These are phyloP conservation scores for Apiospora koreana DNA, from an alignment of 2,329 filamentous ascomycete genomes.

Conservation along the genomic window DNA sequence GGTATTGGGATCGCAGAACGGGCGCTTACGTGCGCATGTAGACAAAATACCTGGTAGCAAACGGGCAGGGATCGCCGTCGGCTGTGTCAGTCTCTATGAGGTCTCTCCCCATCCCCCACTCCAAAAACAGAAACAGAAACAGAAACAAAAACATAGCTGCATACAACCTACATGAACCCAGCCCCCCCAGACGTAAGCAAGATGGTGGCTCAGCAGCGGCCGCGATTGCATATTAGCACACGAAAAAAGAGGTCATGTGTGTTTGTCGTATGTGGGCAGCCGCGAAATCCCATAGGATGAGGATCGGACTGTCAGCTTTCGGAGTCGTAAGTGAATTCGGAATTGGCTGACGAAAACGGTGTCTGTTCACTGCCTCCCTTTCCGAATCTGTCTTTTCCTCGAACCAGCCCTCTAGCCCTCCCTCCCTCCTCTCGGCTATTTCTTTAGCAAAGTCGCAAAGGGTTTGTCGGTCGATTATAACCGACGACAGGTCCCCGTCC, in stretches of 20 bases:
- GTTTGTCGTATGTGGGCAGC: neutral
- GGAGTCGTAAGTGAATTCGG: neutral
- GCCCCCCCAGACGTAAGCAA: neutral
- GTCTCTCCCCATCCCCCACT: no score
- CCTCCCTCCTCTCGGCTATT: neutral
- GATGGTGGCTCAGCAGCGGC: neutral
- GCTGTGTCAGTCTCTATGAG: neutral
- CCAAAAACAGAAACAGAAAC: no score
- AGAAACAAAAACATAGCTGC: no score
- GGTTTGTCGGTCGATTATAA: neutral
- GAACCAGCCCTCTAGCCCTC: neutral
- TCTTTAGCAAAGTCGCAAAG: neutral
- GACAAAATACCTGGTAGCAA: neutral
- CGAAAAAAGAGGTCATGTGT: neutral
- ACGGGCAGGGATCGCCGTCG: neutral
- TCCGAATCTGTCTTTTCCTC: neutral
- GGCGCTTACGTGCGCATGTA: neutral
- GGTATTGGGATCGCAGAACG: neutral
- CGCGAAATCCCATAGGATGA: neutral
- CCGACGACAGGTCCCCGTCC: neutral
- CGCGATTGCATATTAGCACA: neutral
- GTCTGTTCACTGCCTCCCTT: neutral
- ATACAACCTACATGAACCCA: no score
- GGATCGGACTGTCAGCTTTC: neutral
- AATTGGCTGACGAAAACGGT: neutral